Conservation (phyloP, 1,284 basidiomycete genomes). For the Coniferiporia sulphurascens region DNA sequence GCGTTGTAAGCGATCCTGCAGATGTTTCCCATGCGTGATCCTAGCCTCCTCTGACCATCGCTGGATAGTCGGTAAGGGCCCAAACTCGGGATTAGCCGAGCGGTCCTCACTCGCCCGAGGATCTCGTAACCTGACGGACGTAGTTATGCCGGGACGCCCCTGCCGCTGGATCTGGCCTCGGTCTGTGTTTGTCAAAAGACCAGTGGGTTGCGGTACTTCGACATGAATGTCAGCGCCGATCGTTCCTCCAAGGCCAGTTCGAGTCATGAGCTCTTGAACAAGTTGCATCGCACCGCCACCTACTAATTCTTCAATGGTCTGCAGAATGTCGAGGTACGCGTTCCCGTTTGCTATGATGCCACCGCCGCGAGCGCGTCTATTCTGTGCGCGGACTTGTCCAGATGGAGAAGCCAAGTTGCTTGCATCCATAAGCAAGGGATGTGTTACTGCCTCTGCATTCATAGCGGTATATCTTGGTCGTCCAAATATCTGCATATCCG, state of each 20-base stretch:
- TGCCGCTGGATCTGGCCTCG: slow-evolving; percentile 46
- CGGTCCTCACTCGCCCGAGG: slow-evolving; percentile 44
- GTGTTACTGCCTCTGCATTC: slow-evolving; percentile 65
- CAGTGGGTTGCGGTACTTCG: slow-evolving; percentile 48
- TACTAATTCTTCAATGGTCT: slow-evolving; percentile 79
- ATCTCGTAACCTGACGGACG: slow-evolving; percentile 53
- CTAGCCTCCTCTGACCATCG: slow-evolving; percentile 90
- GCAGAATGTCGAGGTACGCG: slow-evolving; percentile 57
- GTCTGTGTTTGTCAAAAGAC: slow-evolving; percentile 52
- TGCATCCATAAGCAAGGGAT: slow-evolving; percentile 78
- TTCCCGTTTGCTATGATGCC: slow-evolving; percentile 40
- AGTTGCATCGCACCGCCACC: slow-evolving; percentile 80
- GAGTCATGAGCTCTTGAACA: slow-evolving; percentile 74
- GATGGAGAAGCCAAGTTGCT: slow-evolving; percentile 37
- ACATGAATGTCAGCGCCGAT: slow-evolving; percentile 64
- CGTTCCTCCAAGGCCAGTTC: slow-evolving; percentile 43
- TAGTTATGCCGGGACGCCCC: slow-evolving; percentile 43
- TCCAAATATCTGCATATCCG: slow-evolving; percentile 59
- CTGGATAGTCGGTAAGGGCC: slow-evolving; percentile 79
- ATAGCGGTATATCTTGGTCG: slow-evolving; percentile 44
- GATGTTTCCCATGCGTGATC: slow-evolving; percentile 72
- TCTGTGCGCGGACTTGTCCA: slow-evolving; percentile 42
- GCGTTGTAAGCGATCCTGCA: slow-evolving; percentile 61
- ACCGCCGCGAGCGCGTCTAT: slow-evolving; percentile 47
- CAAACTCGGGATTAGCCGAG: slow-evolving; percentile 54